Percentiles rank a stretch among this genome's conserved stretches.
Conservation (phyloP, 306 rosid genomes). For the Cotoneaster glaucophyllus region DNA sequence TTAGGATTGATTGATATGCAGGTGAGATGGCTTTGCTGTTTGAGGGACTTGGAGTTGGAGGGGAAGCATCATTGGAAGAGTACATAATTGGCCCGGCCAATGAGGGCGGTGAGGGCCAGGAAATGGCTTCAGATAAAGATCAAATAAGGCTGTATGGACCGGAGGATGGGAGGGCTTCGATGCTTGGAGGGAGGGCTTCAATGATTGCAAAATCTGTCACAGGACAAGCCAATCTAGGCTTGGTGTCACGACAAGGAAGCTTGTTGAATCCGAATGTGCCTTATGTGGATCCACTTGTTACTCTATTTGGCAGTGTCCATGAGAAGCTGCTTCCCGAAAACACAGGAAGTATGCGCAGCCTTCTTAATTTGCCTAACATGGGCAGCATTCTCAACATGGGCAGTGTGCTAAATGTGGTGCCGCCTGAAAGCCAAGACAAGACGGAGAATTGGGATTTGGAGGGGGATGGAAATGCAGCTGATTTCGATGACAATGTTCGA, state of each 20-base stretch:
- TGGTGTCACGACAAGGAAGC: constrained; percentile 33
- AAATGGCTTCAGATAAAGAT: constrained; percentile 13
- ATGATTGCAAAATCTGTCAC: constrained; percentile 23
- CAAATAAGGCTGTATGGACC: constrained; percentile 35
- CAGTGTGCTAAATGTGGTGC: constrained; percentile 10
- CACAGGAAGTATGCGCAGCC: constrained; percentile 26
- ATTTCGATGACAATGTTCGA: constrained; percentile 21
- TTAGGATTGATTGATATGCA: neutral
- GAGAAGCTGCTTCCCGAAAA: constrained; percentile 27
- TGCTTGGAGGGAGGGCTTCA: constrained; percentile 23
- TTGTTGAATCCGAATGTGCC: constrained; percentile 11
- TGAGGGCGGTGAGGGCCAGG: constrained; percentile 7
- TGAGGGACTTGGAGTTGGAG: constrained; percentile 36
- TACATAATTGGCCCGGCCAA: constrained; percentile 32
- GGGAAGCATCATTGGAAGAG: constrained; percentile 32
- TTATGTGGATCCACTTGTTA: constrained; percentile 36
- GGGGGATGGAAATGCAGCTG: constrained; percentile 18
- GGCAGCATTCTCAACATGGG: constrained; percentile 22
- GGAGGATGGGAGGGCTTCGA: constrained; percentile 25
- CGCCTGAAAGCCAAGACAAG: constrained; percentile 1
- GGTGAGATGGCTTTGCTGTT: constrained; percentile 41
- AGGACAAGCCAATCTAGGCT: constrained; percentile 23
- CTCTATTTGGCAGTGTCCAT: constrained; percentile 38
- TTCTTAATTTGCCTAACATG: constrained; percentile 22
- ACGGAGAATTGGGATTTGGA: constrained; percentile 30